Base-by-base conservation (phyloP, 2,329 filamentous ascomycete species). In the Colletotrichum godetiae region DNA sequence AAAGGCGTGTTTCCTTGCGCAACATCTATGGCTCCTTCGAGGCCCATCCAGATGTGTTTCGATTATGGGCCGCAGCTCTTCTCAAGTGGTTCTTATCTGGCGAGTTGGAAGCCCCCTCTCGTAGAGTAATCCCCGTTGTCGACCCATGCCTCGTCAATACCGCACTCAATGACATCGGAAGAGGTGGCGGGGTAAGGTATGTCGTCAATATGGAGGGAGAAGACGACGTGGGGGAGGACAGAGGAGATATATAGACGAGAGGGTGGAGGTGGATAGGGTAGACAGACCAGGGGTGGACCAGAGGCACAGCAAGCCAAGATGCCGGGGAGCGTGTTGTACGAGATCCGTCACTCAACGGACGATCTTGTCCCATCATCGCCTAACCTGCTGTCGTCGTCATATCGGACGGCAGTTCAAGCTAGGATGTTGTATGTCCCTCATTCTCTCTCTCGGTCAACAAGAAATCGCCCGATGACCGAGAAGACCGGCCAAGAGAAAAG, bases 311-410 rank as follows among this genome's bases (percentile, higher is more conserved):
- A 59, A 63, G n/a, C 22, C 19, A 13, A 29, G 10, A 57, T 62
- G 56, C 27, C n/a, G 71, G 70, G 71, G 70, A 53, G 71, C 66
- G 71, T 70, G 71, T 66, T 61, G 71, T 61, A 71, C 67, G 65
- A 71, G 71, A 71, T 66, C 67, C 71, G 56, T 58, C 67, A 61
- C 46, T 33, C 24, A 61, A 67, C 67, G 71, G 71, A 70, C 67
- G 71, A 73, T 73, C 71, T 73, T 71, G 61, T 61, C 67, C 61
- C 71, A 46, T 71, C 67, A 61, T 71, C 56, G 61, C 46, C 60
- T 57, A 73, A 71, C 55, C 42, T 29, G 53, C 42, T 61, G 24
- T 35, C 60, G 55, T 15, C 35, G 29, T 71, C 60, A 61, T 56
- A 70, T 61, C 56, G 56, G 61, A 73, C 67, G 35, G 66, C 46